Evolutionary conservation across 2,329 filamentous ascomycete genomes (phyloP).

Genomic region (Aspergillus pseudonomiae): DNA sequence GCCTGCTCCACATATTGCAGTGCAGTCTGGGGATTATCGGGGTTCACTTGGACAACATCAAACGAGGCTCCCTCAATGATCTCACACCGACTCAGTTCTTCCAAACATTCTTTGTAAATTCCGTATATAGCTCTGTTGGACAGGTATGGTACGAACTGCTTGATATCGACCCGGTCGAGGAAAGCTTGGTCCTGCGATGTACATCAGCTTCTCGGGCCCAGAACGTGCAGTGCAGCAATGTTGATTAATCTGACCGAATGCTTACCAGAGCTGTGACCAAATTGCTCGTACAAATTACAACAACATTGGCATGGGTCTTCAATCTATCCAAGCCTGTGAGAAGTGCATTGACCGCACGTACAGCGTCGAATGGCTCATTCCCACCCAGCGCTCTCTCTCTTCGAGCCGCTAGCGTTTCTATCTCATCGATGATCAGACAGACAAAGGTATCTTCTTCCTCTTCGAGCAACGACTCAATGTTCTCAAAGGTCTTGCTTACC

Average conservation of each 20-base stretch:
- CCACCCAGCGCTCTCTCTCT: slow-evolving; percentile 44
- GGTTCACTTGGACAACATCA: slow-evolving; percentile 27
- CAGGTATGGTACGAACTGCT: slow-evolving; percentile 48
- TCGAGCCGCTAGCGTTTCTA: slow-evolving; percentile 52
- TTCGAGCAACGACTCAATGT: slow-evolving; percentile 38
- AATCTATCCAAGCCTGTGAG: slow-evolving; percentile 53
- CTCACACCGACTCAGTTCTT: slow-evolving; percentile 46
- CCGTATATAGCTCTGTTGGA: slow-evolving; percentile 47
- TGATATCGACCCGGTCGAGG: slow-evolving; percentile 53
- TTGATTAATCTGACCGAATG: neutral
- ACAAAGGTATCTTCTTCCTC: slow-evolving; percentile 46
- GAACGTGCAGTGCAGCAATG: neutral
- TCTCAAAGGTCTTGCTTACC: slow-evolving; percentile 48
- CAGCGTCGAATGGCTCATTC: slow-evolving; percentile 50
- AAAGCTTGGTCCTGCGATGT: slow-evolving; percentile 47
- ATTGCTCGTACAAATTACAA: slow-evolving; percentile 56
- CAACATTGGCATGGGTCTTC: slow-evolving; percentile 46
- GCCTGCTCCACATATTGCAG: slow-evolving; percentile 34
- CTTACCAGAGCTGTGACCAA: slow-evolving; percentile 46
- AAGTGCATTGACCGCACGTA: slow-evolving; percentile 55
- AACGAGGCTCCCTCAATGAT: slow-evolving; percentile 37
- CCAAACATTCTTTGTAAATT: slow-evolving; percentile 52
- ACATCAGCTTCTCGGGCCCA: neutral
- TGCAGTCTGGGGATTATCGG: slow-evolving; percentile 25
- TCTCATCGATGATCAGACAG: slow-evolving; percentile 54